phyloP scores from a whole-genome alignment of 2,329 filamentous ascomycete genomes.

The Fusarium compactum region DNA sequence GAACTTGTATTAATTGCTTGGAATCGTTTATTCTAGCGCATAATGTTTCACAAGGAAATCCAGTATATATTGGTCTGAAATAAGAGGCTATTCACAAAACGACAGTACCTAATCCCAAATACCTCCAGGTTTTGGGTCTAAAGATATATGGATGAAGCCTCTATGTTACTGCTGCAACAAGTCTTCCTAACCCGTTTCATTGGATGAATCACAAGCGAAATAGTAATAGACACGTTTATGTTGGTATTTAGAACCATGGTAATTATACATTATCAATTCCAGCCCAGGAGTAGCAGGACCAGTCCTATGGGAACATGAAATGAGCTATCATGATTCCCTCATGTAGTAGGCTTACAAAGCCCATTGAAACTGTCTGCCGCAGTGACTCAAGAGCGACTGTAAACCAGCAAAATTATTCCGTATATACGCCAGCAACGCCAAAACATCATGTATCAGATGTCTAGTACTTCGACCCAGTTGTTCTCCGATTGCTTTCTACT shows the following conservation, averaged over 20 bases:
- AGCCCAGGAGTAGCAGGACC: not conserved
- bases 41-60: not conserved
- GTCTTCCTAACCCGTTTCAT: not conserved
- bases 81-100: not conserved
- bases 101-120: not conserved
- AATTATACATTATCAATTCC: not conserved
- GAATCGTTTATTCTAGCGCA: not conserved
- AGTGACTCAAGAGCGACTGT: not conserved
- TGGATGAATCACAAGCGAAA: too few species aligned
- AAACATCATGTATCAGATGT: constrained; percentile 33
- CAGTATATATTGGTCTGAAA: not conserved
- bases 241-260: not conserved
- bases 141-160: not conserved
- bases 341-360: not conserved
- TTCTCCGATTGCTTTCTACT: constrained; percentile 63
- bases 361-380: not conserved
- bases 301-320: not conserved
- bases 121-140: not conserved
- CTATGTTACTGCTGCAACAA: not conserved
- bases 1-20: not conserved
- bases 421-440: constrained; percentile 15
- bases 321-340: not conserved
- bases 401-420: not conserved
- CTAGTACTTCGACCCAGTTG: constrained; percentile 59
- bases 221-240: not conserved